Conservation (phyloP, 2,329 filamentous ascomycete genomes). For the Cordyceps militaris region DNA sequence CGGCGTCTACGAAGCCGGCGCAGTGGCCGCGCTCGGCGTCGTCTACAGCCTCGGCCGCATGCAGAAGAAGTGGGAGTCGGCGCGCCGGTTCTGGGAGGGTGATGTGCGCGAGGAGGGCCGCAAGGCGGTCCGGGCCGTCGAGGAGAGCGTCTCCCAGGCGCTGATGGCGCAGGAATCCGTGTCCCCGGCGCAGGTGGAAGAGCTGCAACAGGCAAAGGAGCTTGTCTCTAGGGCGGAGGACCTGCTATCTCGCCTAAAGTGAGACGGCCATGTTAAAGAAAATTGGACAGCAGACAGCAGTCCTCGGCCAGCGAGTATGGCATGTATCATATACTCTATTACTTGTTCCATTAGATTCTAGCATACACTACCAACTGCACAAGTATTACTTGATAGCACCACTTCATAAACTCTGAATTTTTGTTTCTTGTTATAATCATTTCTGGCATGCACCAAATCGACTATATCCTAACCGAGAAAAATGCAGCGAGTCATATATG, state of each 20-base stretch:
- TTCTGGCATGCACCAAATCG: constrained; percentile 4
- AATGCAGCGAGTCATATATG: constrained; percentile 8
- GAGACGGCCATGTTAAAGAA: constrained; percentile 12
- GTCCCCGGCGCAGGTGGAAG: constrained; percentile 22
- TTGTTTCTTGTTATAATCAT: constrained; percentile 6
- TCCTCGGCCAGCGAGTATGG: neutral
- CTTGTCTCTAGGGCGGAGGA: constrained; percentile 44
- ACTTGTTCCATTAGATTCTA: neutral
- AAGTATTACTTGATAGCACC: neutral
- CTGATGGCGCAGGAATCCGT: constrained; percentile 27
- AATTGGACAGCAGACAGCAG: neutral
- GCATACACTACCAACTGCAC: neutral
- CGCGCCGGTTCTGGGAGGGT: constrained; percentile 55
- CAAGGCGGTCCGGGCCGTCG: constrained; percentile 52
- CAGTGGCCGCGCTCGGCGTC: constrained; percentile 53
- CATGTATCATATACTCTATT: constrained; percentile 4
- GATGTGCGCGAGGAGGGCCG: constrained; percentile 61
- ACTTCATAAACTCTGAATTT: neutral
- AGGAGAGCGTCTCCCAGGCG: constrained; percentile 43
- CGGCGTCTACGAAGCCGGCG: constrained; percentile 53
- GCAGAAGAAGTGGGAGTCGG: constrained; percentile 57
- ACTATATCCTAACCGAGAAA: constrained; percentile 7
- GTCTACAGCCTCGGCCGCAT: constrained; percentile 52
- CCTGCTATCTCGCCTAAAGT: constrained; percentile 42
- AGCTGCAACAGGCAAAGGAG: constrained; percentile 34